These are phyloP conservation scores for Yamadazyma nakazawae DNA, from an alignment of 805 yeast genomes.

Conservation along the genomic window DNA sequence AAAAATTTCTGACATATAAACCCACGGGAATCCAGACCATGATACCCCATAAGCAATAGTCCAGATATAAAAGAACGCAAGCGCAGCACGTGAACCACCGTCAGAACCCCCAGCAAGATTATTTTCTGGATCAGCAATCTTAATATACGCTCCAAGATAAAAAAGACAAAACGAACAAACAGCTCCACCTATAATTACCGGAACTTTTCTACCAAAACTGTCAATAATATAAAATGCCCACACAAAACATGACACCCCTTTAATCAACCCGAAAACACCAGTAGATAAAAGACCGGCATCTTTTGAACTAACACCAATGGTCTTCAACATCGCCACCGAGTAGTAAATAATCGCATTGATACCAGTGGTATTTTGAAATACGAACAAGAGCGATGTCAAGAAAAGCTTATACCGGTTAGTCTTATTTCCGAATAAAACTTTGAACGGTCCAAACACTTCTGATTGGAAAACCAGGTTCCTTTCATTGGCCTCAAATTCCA, in stretches of 20 bases:
- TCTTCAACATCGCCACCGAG: slow-evolving; percentile 48
- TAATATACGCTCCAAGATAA: slow-evolving; percentile 48
- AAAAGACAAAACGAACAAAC: slow-evolving; percentile 44
- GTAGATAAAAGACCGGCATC: slow-evolving; percentile 48
- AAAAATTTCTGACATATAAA: slow-evolving; percentile 46
- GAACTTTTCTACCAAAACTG: slow-evolving; percentile 42
- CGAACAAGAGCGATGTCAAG: slow-evolving; percentile 35
- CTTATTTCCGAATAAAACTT: slow-evolving; percentile 26
- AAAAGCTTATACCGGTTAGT: slow-evolving; percentile 32
- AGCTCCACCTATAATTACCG: slow-evolving; percentile 34
- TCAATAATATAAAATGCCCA: slow-evolving; percentile 48
- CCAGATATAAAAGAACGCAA: slow-evolving; percentile 46
- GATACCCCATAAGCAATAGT: slow-evolving; percentile 40
- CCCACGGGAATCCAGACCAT: slow-evolving; percentile 49
- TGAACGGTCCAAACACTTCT: slow-evolving; percentile 39
- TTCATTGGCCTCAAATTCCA: slow-evolving; percentile 23
- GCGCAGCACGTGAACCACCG: slow-evolving; percentile 39
- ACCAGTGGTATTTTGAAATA: slow-evolving; percentile 46
- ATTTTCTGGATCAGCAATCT: slow-evolving; percentile 30
- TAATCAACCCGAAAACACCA: slow-evolving; percentile 51
- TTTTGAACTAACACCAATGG: slow-evolving; percentile 47
- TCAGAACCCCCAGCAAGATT: slow-evolving; percentile 14
- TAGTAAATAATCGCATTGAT: slow-evolving; percentile 51
- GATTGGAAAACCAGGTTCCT: slow-evolving; percentile 28
- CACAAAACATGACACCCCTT: slow-evolving; percentile 39